These are phyloP conservation scores for Boletus reticulatus DNA, from an alignment of 768 basidiomycete genomes.

Conservation along the genomic window DNA sequence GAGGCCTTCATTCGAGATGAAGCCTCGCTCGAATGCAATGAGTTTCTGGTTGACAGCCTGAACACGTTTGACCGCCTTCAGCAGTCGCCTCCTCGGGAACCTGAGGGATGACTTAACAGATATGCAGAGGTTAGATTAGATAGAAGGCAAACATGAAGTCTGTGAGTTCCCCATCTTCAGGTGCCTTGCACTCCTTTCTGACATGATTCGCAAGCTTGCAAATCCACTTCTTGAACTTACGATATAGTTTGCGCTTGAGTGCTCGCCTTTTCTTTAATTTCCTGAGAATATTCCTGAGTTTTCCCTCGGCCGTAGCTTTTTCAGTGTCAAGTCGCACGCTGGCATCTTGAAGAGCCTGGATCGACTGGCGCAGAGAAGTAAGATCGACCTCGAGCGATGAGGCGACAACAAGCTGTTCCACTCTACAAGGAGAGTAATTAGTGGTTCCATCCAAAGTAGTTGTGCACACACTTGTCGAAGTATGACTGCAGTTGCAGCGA, in stretches of 20 bases:
- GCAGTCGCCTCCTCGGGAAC: conserved; percentile 34
- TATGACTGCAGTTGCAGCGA: conserved; percentile 63
- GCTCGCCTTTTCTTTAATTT: conserved; percentile 31
- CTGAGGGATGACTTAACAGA: conserved; percentile 14
- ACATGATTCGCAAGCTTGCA: conserved; percentile 38
- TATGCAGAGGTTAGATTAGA: neutral
- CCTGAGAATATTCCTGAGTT: conserved; percentile 46
- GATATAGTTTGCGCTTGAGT: conserved; percentile 20
- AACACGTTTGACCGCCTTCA: conserved; percentile 59
- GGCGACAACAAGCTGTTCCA: conserved; percentile 23
- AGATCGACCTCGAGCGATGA: conserved; percentile 50
- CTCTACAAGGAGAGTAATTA: conserved; percentile 19
- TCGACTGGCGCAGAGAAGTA: conserved; percentile 42
- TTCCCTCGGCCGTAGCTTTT: conserved; percentile 51
- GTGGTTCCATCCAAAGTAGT: conserved; percentile 24
- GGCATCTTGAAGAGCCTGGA: conserved; percentile 46
- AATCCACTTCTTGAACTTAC: conserved; percentile 8
- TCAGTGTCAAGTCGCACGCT: conserved; percentile 59
- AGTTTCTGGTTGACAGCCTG: conserved; percentile 66
- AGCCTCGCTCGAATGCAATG: conserved; percentile 71
- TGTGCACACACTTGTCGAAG: conserved; percentile 47
- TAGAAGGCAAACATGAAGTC: conserved; percentile 13
- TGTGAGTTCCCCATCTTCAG: neutral
- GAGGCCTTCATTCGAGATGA: conserved; percentile 79
- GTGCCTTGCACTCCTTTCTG: conserved; percentile 23